Evolutionary conservation across 306 rosid species (phyloP).

Genomic region (Lupinus albus): DNA sequence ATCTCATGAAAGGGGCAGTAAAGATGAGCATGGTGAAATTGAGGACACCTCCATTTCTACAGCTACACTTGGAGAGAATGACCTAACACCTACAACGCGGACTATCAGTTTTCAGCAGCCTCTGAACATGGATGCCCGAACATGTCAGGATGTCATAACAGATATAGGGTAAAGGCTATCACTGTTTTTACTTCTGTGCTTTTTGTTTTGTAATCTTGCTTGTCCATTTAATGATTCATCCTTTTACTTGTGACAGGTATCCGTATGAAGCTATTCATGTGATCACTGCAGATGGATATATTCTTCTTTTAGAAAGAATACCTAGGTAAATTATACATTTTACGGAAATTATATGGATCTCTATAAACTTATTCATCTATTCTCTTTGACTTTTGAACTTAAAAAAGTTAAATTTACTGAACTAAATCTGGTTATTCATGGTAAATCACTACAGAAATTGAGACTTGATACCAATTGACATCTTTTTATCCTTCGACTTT

Average conservation of each 20-base stretch:
- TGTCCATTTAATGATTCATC: conserved; percentile 30
- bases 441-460: neutral
- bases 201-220: neutral
- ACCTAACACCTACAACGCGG: conserved; percentile 53
- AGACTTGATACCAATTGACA: conserved; percentile 22
- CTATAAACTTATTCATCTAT: neutral
- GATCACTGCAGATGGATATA: conserved; percentile 85
- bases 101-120: conserved; percentile 51
- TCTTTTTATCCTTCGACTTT: conserved; percentile 8
- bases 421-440: conserved; percentile 6
- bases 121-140: conserved; percentile 84
- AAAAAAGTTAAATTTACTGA: conserved; percentile 11
- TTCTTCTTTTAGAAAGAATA: conserved; percentile 89
- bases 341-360: neutral
- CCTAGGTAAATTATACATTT: conserved; percentile 63
- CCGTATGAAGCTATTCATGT: conserved; percentile 95
- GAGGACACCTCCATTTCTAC: conserved; percentile 46
- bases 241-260: conserved; percentile 54
- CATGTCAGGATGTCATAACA: conserved; percentile 94
- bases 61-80: conserved; percentile 62
- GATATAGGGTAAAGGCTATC: conserved; percentile 75
- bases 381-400: neutral
- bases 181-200: conserved; percentile 29
- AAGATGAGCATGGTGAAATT: conserved; percentile 35
- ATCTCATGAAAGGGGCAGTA: conserved; percentile 37